phyloP scores from a whole-genome alignment of 2,329 filamentous ascomycete genomes.

The Trichoderma atrobrunneum region DNA sequence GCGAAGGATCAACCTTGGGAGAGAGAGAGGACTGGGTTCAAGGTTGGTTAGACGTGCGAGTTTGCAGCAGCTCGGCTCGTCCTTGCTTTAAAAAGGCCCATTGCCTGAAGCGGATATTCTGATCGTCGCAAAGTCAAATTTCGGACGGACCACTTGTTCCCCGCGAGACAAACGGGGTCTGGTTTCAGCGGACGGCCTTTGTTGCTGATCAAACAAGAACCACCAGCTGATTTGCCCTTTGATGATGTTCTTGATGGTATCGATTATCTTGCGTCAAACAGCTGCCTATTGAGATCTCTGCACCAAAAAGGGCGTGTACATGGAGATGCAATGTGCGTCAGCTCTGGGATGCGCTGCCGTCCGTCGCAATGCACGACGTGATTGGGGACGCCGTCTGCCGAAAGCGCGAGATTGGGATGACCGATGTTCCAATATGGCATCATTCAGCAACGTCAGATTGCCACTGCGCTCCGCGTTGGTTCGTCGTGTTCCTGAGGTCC shows the following conservation, averaged over 20 bases:
- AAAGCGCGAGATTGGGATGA: background rate
- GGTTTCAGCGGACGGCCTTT: background rate
- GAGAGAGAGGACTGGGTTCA: background rate
- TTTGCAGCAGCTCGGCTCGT: background rate
- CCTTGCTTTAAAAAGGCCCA: background rate
- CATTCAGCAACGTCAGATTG: constrained; percentile 10
- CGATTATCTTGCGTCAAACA: background rate
- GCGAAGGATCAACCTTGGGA: background rate
- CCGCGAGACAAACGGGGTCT: background rate
- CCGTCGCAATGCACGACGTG: background rate
- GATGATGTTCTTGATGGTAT: background rate
- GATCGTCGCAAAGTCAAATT: constrained; percentile 1
- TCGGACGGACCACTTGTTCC: background rate
- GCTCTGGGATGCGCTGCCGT: background rate
- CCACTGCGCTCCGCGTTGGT: constrained; percentile 2
- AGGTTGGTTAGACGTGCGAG: background rate
- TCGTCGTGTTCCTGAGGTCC: constrained; percentile 11
- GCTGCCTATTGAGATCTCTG: background rate
- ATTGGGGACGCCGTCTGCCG: background rate
- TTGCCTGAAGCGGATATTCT: constrained; percentile 1
- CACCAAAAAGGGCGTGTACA: background rate
- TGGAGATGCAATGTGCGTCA: background rate
- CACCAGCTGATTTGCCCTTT: background rate
- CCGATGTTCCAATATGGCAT: background rate
- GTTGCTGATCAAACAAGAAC: background rate